phyloP scores from a whole-genome alignment of 176 grass and related monocot species.

The Oryza brachyantha region DNA sequence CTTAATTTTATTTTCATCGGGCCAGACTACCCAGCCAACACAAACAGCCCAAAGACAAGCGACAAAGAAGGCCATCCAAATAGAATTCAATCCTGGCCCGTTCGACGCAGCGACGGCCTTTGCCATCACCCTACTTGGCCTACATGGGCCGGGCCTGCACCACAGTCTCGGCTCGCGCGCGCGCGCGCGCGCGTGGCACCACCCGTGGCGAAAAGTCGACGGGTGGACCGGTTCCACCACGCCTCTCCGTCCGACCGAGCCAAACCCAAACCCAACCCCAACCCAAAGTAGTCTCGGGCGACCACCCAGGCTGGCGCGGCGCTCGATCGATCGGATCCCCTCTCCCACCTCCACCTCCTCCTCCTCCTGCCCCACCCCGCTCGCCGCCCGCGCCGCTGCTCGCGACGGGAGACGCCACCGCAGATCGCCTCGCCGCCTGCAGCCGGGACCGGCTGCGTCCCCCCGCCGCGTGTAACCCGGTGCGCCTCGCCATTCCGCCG shows the following conservation, averaged over 20 bases:
- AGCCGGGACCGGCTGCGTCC: neutral
- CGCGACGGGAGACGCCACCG: slow-evolving; percentile 7
- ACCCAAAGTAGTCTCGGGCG: neutral
- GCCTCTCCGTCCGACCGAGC: slow-evolving; percentile 4
- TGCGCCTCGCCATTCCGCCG: slow-evolving; percentile 2
- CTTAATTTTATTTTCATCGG: too few relatives aligned
- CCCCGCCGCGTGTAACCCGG: neutral
- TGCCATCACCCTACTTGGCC: fast-evolving
- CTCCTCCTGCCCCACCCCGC: neutral
- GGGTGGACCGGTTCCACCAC: slow-evolving; percentile 28
- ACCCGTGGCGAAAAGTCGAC: neutral
- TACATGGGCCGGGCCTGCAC: neutral
- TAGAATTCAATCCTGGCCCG: neutral
- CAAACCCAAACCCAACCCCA: slow-evolving; percentile 12
- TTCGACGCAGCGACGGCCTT: neutral
- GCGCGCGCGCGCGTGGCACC: neutral
- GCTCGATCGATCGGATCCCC: slow-evolving; percentile 2
- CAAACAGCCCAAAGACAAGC: neutral
- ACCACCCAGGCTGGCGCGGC: neutral
- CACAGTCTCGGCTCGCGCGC: neutral
- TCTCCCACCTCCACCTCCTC: neutral
- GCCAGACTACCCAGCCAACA: neutral
- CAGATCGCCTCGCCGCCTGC: slow-evolving; percentile 9
- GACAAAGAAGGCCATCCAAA: neutral
- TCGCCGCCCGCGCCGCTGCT: neutral